Percentiles rank a stretch among this genome's conserved stretches.
Evolutionary conservation across 495 filamentous ascomycete genomes (phyloP).

Genomic region (Aspergillus diversus): DNA sequence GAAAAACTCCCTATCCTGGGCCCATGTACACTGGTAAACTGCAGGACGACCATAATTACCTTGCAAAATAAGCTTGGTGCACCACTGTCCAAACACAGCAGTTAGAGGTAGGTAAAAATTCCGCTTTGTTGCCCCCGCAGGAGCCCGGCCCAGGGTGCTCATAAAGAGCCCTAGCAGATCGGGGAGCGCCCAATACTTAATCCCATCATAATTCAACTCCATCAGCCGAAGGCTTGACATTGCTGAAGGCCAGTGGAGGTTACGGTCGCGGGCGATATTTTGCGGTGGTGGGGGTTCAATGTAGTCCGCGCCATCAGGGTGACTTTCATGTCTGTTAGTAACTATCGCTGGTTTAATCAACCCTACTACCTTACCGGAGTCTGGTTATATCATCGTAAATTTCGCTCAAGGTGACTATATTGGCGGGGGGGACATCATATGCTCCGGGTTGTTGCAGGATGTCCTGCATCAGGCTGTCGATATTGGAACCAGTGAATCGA

Average conservation of each 20-base stretch:
- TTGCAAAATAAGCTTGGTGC: slow-evolving; percentile 9
- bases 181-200: slow-evolving; percentile 13
- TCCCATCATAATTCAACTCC: slow-evolving; percentile 2
- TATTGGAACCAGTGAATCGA: background rate
- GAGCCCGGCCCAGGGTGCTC: slow-evolving; percentile 9
- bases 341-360: background rate
- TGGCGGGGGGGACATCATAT: background rate
- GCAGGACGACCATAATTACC: background rate
- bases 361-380: background rate
- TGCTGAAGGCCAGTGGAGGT: background rate
- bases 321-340: slow-evolving; percentile 1
- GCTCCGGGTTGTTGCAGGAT: background rate
- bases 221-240: background rate
- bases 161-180: slow-evolving; percentile 20
- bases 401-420: background rate
- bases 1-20: background rate
- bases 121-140: slow-evolving; percentile 13
- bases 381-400: background rate
- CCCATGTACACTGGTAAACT: slow-evolving; percentile 8
- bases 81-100: slow-evolving; percentile 22
- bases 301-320: slow-evolving; percentile 1
- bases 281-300: slow-evolving; percentile 2
- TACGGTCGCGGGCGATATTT: slow-evolving; percentile 7
- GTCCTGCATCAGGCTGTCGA: background rate
- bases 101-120: slow-evolving; percentile 20